Evolutionary conservation across 495 filamentous ascomycete genomes (phyloP).

Genomic region (Podospora bellae-mahoneyi): DNA sequence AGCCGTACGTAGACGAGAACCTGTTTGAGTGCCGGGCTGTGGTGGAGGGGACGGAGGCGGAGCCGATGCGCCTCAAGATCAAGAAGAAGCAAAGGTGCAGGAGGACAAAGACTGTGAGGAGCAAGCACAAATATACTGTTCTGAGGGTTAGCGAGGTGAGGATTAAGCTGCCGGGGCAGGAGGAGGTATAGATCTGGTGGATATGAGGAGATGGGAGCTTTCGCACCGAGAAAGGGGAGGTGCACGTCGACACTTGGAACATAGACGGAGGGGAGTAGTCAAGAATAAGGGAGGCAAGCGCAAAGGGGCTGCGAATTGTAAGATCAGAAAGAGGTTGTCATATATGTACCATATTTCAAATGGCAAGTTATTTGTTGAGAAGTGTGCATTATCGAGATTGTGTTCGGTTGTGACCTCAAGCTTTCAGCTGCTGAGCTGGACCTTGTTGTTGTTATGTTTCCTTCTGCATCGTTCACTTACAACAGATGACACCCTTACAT

Average conservation of each 20-base stretch:
- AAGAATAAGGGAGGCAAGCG: background rate
- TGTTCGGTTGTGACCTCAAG: background rate
- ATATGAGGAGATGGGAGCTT: no score
- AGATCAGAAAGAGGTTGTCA: background rate
- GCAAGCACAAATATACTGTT: conserved; percentile 87
- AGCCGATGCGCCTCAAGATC: conserved; percentile 81
- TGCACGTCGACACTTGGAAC: no score
- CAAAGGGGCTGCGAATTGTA: background rate
- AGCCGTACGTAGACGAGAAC: conserved; percentile 71
- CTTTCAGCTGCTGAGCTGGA: background rate
- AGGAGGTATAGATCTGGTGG: background rate
- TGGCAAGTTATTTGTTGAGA: background rate
- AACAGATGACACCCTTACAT: no score
- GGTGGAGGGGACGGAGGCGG: conserved; percentile 81
- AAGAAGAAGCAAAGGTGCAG: conserved; percentile 92
- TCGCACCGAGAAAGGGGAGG: no score
- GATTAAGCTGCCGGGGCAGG: conserved; percentile 36
- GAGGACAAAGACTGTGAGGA: conserved; percentile 66
- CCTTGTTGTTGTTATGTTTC: no score
- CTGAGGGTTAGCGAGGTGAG: conserved; percentile 77
- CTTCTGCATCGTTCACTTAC: no score
- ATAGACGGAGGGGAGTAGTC: background rate
- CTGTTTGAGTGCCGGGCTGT: conserved; percentile 81
- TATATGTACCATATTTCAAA: background rate
- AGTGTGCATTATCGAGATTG: background rate